These are phyloP conservation scores for Trichocomaceae sp. DNA, from an alignment of 2,329 filamentous ascomycete genomes.

Conservation along the genomic window DNA sequence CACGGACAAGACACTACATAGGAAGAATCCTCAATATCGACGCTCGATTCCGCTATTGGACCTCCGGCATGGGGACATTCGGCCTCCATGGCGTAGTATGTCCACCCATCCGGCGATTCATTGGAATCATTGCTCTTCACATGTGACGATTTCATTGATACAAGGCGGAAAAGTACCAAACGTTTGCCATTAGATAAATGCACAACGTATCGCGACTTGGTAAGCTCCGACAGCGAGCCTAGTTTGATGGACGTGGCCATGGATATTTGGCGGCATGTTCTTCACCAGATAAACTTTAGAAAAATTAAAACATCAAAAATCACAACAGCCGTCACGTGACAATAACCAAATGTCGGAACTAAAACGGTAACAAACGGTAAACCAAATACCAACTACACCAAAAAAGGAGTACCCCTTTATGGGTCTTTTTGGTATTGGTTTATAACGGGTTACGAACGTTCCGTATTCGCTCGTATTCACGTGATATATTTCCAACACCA, in stretches of 20 bases:
- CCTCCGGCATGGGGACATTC: slow-evolving; percentile 44
- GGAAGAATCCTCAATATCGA: slow-evolving; percentile 45
- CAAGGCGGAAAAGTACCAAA: slow-evolving; percentile 41
- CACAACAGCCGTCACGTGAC: no score
- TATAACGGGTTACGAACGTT: no score
- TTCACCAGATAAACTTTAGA: background rate
- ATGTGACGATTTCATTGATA: slow-evolving; percentile 31
- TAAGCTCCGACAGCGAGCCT: slow-evolving; percentile 26
- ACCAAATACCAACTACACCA: no score
- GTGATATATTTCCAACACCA: no score
- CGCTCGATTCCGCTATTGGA: slow-evolving; percentile 40
- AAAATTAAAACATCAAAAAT: background rate
- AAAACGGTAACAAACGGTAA: no score
- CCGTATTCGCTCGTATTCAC: no score
- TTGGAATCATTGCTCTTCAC: slow-evolving; percentile 29
- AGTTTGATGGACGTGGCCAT: slow-evolving; percentile 4
- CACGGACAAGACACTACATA: slow-evolving; percentile 45
- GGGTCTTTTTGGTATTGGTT: no score
- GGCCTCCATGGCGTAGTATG: slow-evolving; percentile 45
- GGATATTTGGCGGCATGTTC: no score
- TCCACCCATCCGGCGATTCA: slow-evolving; percentile 36
- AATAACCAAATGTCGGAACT: no score
- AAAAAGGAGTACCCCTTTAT: no score
- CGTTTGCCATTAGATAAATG: slow-evolving; percentile 41
- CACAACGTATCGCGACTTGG: slow-evolving; percentile 38